phyloP scores from a whole-genome alignment of 164 flowering plant species.

The Aristolochia contorta region DNA sequence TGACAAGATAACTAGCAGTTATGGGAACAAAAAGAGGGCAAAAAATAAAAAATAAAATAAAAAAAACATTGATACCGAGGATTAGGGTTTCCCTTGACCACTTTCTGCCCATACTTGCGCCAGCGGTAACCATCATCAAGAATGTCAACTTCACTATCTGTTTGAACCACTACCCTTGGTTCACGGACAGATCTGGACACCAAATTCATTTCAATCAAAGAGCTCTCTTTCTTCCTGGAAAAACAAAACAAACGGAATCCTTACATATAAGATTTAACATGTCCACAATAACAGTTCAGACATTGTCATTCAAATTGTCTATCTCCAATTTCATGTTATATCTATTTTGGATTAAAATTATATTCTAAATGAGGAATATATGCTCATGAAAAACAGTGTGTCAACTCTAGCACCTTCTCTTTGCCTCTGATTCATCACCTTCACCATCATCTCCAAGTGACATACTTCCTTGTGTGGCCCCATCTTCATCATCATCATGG shows the following conservation, averaged over 20 bases:
- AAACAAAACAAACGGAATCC: neutral
- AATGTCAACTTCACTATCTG: slow-evolving; percentile 69
- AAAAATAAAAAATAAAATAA: too few species aligned
- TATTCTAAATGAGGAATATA: too few species aligned
- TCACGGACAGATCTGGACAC: slow-evolving; percentile 58
- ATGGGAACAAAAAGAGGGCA: neutral
- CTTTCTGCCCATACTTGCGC: slow-evolving; percentile 87
- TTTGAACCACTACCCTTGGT: slow-evolving; percentile 73
- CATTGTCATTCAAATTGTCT: too few species aligned
- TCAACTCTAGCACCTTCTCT: slow-evolving; percentile 41
- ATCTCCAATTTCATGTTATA: too few species aligned
- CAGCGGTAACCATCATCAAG: slow-evolving; percentile 95
- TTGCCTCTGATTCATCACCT: slow-evolving; percentile 57
- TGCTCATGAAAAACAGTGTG: too few species aligned
- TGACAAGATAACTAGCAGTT: neutral
- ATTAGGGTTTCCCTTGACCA: slow-evolving; percentile 84
- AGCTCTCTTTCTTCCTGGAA: slow-evolving; percentile 48
- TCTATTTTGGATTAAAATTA: too few species aligned
- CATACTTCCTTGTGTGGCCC: slow-evolving; percentile 42
- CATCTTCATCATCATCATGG: slow-evolving; percentile 54
- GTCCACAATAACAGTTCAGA: too few species aligned
- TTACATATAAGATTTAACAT: neutral
- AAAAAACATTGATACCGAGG: slow-evolving; percentile 44
- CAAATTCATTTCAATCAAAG: slow-evolving; percentile 34
- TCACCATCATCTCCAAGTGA: slow-evolving; percentile 46